Base-by-base conservation (phyloP, 2,329 filamentous ascomycete genomes). In the Talaromyces sp. region DNA sequence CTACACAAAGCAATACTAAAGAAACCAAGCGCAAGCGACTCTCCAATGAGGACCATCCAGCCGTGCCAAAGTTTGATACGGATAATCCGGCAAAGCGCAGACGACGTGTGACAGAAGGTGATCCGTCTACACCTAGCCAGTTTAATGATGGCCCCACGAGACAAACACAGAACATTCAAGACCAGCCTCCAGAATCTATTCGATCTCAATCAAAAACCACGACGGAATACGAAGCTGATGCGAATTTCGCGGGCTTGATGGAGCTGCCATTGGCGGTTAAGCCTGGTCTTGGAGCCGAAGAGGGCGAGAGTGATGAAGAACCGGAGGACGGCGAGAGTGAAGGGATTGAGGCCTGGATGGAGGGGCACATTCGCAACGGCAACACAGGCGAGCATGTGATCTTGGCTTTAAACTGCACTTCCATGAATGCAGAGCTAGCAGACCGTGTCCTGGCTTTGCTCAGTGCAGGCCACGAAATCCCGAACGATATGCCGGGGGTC, bases 401-500 rank as follows among this genome's bases (percentile, higher is more conserved):
- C 27, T 61, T 71, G 10, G 75, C 75, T 17, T 65, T 80, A 22
- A 69, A 68, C 33, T 74, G 72, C 63, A 76, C 77, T 8, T 78
- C 72, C 53, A 77, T 80, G 75, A 71, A 77, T 39, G 67, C 71
- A 39, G 60, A 66, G 49, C 64, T 77, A 57, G 76, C 77, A 4
- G 72, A 77, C 61, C 66, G 68, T 27, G 73, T 77, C 2, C 65
- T 80, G 10, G 66, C 69, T 17, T 63, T 66, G 56, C 64, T 78
- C 22, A 63, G 58, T 22, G 65, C 65, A 27, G 73, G 73, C 4
- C 67, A 73, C 17, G 67, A 64, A 1, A 72, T 81, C 22, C 80
- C 80, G 0, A 58, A 68, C 13, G 63, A 79, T 57, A 72, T 77
- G 59, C 72, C 64, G 17, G 80, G 80, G 4, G 75, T 81, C 19